Evolutionary conservation across 805 yeast species (phyloP), one percentile per base, ranked within the genome.

Genomic region (Wickerhamomyces bovis): DNA sequence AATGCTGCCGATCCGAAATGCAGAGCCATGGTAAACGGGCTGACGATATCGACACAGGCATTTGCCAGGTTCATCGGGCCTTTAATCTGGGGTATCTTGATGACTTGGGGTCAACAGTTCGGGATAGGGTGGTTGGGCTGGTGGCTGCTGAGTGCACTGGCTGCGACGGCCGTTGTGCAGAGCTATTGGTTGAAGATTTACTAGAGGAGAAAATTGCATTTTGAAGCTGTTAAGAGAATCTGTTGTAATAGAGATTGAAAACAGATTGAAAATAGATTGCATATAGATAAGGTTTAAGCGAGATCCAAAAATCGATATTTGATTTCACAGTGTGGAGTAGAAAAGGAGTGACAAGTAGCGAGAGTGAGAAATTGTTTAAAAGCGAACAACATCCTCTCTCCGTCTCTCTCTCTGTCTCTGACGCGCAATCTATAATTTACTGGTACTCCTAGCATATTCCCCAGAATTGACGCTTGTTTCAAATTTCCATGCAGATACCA

Each of bases 61-160:
- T 36, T 36, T 19, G 39, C 39, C n/a, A 36, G 39, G 11, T 36
- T 36, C 21, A 19, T 36, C 12, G 39, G 39, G 8, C 39, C 39
- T 3, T 20, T 36, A n/a, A 36, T 36, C 23, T 36, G 39, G 39
- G 39, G 39, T 8, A 19, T 19, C 6, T 19, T 36, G 16, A 36
- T 36, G 39, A 36, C 39, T n/a, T 36, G 39, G 39, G 39, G 39
- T 19, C 39, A 36, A 36, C 25, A 36, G 16, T 36, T 19, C 19
- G 39, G 16, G 3, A 36, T 36, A 4, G 39, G 23, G 8, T 36
- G 39, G 39, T 5, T 36, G 20, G 39, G 39, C 11, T 36, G 39
- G 39, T 36, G 39, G 39, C 20, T 20, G 19, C 13, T 36, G 16
- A 36, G 23, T 19, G 3, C 20, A 6, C 20, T 36, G 4, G 18